Evolutionary conservation across 805 yeast species (phyloP).

Genomic region (Maudiozyma bulderi): DNA sequence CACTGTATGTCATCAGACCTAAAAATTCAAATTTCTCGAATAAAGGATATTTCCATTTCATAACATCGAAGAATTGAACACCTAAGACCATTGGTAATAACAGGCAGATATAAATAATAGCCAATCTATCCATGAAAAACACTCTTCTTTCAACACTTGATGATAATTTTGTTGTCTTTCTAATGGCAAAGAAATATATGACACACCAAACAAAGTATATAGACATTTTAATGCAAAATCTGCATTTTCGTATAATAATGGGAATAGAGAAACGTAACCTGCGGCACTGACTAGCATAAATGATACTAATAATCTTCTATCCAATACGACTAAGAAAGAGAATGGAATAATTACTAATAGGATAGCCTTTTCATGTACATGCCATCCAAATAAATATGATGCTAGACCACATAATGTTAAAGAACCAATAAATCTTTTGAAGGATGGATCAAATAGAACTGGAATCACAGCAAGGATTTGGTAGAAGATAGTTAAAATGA

Average conservation of each 20-base stretch:
- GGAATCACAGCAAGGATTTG: constrained; percentile 74
- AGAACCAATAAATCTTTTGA: constrained; percentile 70
- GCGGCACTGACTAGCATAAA: constrained; percentile 65
- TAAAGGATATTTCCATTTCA: constrained; percentile 44
- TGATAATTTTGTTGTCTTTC: constrained; percentile 49
- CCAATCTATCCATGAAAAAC: constrained; percentile 63
- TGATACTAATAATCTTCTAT: constrained; percentile 59
- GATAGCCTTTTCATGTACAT: constrained; percentile 97
- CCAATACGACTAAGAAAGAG: constrained; percentile 62
- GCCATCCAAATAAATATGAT: constrained; percentile 95
- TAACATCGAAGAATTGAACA: constrained; percentile 41
- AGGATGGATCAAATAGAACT: constrained; percentile 58
- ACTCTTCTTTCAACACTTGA: constrained; percentile 36
- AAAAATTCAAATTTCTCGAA: constrained; percentile 60
- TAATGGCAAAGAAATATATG: constrained; percentile 60
- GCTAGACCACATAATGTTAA: constrained; percentile 85
- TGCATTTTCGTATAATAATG: constrained; percentile 68
- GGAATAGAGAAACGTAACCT: constrained; percentile 83
- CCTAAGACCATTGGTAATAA: constrained; percentile 52
- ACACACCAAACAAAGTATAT: constrained; percentile 83
- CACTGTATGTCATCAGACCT: constrained; percentile 71
- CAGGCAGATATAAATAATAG: constrained; percentile 56
- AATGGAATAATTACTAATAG: constrained; percentile 81
- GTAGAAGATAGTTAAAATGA: constrained; percentile 71
- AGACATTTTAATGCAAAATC: constrained; percentile 70